A percentile compares a stretch with the other conserved stretches of the same genome.
phyloP scores from a whole-genome alignment of 495 filamentous ascomycete genomes.

The Xylaria acuta region DNA sequence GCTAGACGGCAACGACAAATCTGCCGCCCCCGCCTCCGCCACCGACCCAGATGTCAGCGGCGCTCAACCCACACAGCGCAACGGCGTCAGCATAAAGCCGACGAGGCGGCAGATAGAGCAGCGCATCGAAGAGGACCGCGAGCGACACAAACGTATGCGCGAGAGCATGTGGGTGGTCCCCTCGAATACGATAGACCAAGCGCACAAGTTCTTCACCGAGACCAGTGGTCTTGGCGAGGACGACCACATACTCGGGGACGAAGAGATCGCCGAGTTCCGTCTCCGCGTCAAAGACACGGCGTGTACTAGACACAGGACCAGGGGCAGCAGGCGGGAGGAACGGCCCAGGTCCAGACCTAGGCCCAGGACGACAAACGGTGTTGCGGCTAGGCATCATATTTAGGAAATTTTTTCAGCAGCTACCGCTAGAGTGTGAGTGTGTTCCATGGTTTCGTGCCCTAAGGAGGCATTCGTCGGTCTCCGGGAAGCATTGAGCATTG shows the following conservation, averaged over 20 bases:
- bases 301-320: constrained; percentile 10
- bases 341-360: constrained; percentile 12
- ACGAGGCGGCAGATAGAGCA: constrained; percentile 93
- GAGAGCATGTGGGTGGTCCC: constrained; percentile 90
- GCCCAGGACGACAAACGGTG: constrained; percentile 19
- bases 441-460: neutral
- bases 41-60: constrained; percentile 42
- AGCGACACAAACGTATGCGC: constrained; percentile 87
- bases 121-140: constrained; percentile 94
- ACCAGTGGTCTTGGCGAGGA: constrained; percentile 83
- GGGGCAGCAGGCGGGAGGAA: constrained; percentile 9
- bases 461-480: neutral
- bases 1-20: constrained; percentile 39
- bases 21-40: constrained; percentile 34
- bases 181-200: constrained; percentile 70
- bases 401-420: constrained; percentile 21
- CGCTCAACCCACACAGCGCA: constrained; percentile 39
- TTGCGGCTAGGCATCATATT: neutral
- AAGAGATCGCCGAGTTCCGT: constrained; percentile 71
- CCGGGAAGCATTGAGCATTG: constrained; percentile 11
- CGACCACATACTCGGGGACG: constrained; percentile 72
- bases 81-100: constrained; percentile 53
- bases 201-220: constrained; percentile 72
- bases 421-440: neutral
- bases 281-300: constrained; percentile 20